These are phyloP conservation scores for Chalaropsis thielavioides DNA, from an alignment of 2,329 filamentous ascomycete genomes.

Conservation along the genomic window DNA sequence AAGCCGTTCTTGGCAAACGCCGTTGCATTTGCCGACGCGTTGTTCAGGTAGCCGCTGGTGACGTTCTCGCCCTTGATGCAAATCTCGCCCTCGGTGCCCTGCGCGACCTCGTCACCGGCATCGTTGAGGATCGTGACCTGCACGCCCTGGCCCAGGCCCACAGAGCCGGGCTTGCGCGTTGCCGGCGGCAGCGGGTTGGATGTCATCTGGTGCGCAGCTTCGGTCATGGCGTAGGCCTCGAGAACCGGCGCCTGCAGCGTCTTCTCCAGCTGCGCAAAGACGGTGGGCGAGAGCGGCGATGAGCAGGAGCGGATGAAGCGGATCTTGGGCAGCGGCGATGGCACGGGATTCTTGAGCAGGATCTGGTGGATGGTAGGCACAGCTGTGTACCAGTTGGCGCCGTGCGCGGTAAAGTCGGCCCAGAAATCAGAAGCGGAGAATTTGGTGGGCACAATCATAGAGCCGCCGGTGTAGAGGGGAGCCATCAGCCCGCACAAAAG, in stretches of 20 bases:
- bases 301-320: constrained; percentile 73
- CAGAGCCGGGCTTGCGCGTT: constrained; percentile 65
- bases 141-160: constrained; percentile 71
- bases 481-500: constrained; percentile 69
- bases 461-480: constrained; percentile 60
- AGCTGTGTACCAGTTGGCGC: constrained; percentile 83
- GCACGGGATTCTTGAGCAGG: constrained; percentile 57
- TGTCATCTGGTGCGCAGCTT: constrained; percentile 76
- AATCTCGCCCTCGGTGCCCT: constrained; percentile 64
- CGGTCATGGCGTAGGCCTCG: constrained; percentile 87
- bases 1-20: constrained; percentile 63
- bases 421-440: constrained; percentile 79
- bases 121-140: constrained; percentile 65
- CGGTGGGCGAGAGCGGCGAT: constrained; percentile 66
- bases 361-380: constrained; percentile 92
- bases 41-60: constrained; percentile 75
- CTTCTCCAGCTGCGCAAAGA: constrained; percentile 64
- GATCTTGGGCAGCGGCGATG: constrained; percentile 54
- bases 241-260: constrained; percentile 66
- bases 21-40: constrained; percentile 56
- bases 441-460: constrained; percentile 60
- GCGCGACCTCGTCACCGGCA: constrained; percentile 50
- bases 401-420: constrained; percentile 56
- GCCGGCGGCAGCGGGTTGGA: constrained; percentile 57
- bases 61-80: constrained; percentile 73